Evolutionary conservation across 768 basidiomycete genomes (phyloP).

Genomic region (Kondoa malvinella): DNA sequence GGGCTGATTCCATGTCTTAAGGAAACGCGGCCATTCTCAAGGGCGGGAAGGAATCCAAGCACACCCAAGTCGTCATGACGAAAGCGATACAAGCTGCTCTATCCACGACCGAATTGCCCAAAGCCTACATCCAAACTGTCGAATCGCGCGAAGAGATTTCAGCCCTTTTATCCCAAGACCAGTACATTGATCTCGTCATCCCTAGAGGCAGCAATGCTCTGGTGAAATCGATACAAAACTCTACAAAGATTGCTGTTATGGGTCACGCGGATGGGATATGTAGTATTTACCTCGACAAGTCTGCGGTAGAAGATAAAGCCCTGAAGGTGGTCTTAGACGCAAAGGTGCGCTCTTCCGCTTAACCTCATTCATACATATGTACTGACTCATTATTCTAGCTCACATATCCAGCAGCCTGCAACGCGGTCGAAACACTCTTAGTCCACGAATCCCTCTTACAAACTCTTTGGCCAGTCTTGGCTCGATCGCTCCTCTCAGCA

Average conservation of each 20-base stretch:
- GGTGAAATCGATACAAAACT: conserved; percentile 71
- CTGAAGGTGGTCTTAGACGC: conserved; percentile 68
- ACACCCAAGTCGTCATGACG: conserved; percentile 59
- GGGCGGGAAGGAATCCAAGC: conserved; percentile 85
- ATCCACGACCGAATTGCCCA: conserved; percentile 52
- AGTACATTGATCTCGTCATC: conserved; percentile 90
- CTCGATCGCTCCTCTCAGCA: conserved; percentile 47
- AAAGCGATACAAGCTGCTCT: conserved; percentile 64
- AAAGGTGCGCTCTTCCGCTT: conserved; percentile 49
- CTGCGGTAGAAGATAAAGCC: conserved; percentile 62
- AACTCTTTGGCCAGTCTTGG: conserved; percentile 67
- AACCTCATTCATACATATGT: background rate
- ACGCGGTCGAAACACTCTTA: conserved; percentile 74
- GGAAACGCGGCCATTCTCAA: conserved; percentile 95
- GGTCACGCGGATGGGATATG: conserved; percentile 96
- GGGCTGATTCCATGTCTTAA: conserved; percentile 30
- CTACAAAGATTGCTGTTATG: conserved; percentile 90
- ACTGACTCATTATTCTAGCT: conserved; percentile 38
- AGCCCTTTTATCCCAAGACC: conserved; percentile 64
- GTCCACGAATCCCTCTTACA: conserved; percentile 56
- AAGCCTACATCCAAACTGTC: conserved; percentile 72
- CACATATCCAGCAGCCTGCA: conserved; percentile 92
- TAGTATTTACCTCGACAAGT: conserved; percentile 69
- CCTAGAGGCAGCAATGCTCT: conserved; percentile 85
- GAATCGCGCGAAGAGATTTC: conserved; percentile 84